Base-by-base conservation (phyloP, 352 stramenopile genomes). In the Phytophthora ramorum region DNA sequence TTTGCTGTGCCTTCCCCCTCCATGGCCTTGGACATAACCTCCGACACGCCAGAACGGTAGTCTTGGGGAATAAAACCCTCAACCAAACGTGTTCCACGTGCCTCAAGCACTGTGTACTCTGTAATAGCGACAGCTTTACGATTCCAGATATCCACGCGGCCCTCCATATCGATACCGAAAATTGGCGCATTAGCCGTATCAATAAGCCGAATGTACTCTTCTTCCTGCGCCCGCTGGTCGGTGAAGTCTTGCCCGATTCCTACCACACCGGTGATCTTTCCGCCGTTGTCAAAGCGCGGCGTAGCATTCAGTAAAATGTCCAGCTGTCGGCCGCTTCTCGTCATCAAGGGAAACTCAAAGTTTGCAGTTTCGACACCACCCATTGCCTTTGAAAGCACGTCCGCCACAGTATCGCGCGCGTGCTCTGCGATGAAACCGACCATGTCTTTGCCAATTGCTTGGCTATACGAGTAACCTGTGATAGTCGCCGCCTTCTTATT, bases 401-500 rank as follows among this genome's bases (percentile, higher is more conserved):
- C 63, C 43, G 88, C 70, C 7, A 97, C 89, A 4, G 73, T 75
- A 0, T 80, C 74, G 6, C 81, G 85, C 22, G 85, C 89, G 28
- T 93, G 77, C 35, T 83, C 68, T 28, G 81, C 70, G 37, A 93
- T 92, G 51, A 92, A 95, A 9, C 69, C 76, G 37, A 93, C 51
- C 0, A 96, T 65, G 37, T 93, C 66, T 32, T 90, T 66, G 13
- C 87, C 93, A 45, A 98, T 92, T 5, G 92, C 90, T 52, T 98
- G 87, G 17, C 92, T 67, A 26, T 89, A 87, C 14, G 78, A 78
- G 66, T 97, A 98, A 56, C 96, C 91, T 4, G 92, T 97, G 48
- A 94, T 90, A 1, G 80, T 86, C 0, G 84, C 83, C 0, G 89
- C 92, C 66, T 97, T 97, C 51, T 97, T 91, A 67, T 98, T 98